Evolutionary conservation across 1,139 yeast species (phyloP).

Genomic region (Taiozyma onychis): DNA sequence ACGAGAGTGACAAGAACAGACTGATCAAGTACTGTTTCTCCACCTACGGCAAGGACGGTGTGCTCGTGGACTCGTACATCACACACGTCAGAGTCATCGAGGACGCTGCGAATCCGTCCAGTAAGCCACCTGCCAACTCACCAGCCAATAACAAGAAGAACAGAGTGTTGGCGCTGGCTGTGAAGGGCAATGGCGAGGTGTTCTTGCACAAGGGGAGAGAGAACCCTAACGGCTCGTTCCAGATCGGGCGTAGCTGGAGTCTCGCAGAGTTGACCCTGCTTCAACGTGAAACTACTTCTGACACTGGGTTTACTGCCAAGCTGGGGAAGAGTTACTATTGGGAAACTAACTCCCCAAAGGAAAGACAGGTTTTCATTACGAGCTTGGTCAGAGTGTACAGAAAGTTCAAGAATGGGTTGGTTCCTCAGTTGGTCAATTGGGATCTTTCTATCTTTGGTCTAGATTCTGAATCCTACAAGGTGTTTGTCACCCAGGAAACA

Average conservation of each 20-base stretch:
- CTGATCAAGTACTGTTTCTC: slow-evolving; percentile 42
- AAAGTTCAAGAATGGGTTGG: slow-evolving; percentile 59
- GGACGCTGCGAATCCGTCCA: slow-evolving; percentile 41
- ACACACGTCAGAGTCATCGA: slow-evolving; percentile 57
- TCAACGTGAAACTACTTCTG: slow-evolving; percentile 44
- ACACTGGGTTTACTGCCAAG: slow-evolving; percentile 53
- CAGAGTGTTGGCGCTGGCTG: slow-evolving; percentile 43
- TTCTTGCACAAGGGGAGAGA: slow-evolving; percentile 83
- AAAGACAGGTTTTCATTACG: slow-evolving; percentile 60
- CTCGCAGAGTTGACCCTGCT: slow-evolving; percentile 62
- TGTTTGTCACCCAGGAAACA: slow-evolving; percentile 14
- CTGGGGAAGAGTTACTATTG: slow-evolving; percentile 83
- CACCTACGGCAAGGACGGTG: slow-evolving; percentile 32
- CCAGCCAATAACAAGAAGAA: slow-evolving; percentile 36
- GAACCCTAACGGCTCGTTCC: slow-evolving; percentile 67
- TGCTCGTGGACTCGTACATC: slow-evolving; percentile 43
- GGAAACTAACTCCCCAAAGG: slow-evolving; percentile 68
- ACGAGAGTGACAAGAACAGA: slow-evolving; percentile 41
- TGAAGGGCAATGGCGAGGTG: slow-evolving; percentile 55
- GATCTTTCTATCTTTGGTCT: slow-evolving; percentile 32
- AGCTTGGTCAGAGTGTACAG: slow-evolving; percentile 60
- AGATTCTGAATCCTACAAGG: slow-evolving; percentile 29
- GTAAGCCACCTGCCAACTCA: slow-evolving; percentile 39
- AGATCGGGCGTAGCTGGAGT: slow-evolving; percentile 93
- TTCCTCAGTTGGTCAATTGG: slow-evolving; percentile 56